phyloP scores from a whole-genome alignment of 306 rosid species.

The Alnus glutinosa region DNA sequence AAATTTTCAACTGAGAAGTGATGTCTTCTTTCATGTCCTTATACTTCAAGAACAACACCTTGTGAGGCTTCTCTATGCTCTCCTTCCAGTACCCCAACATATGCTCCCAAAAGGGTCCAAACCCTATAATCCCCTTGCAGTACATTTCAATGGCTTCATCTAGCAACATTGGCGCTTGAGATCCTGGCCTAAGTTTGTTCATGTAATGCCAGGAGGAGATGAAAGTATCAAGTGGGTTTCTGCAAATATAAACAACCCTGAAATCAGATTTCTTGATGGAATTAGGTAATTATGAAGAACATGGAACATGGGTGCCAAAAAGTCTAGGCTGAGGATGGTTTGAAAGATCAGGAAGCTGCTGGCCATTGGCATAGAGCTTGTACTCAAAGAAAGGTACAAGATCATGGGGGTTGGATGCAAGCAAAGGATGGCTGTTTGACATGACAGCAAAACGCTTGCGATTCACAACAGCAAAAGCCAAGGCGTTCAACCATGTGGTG shows the following conservation, averaged over 20 bases:
- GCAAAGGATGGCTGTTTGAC: constrained; percentile 43
- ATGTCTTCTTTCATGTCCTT: constrained; percentile 48
- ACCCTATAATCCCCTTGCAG: constrained; percentile 42
- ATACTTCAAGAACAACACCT: constrained; percentile 53
- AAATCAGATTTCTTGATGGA: constrained; percentile 37
- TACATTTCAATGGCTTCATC: constrained; percentile 54
- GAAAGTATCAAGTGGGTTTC: constrained; percentile 63
- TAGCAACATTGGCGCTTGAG: not conserved
- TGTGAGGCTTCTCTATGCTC: constrained; percentile 44
- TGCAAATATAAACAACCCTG: constrained; percentile 44
- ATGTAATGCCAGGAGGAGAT: constrained; percentile 44
- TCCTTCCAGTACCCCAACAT: constrained; percentile 61
- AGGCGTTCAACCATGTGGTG: constrained; percentile 67
- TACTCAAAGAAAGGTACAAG: constrained; percentile 55
- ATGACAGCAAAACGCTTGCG: constrained; percentile 17
- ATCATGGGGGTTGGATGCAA: constrained; percentile 52
- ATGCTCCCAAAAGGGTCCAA: constrained; percentile 56
- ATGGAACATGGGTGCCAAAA: constrained; percentile 60
- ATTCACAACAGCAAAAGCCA: constrained; percentile 43
- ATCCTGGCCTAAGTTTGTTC: constrained; percentile 20
- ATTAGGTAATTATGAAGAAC: constrained; percentile 27
- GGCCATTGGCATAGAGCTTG: constrained; percentile 31
- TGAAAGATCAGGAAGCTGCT: constrained; percentile 37
- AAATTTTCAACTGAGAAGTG: constrained; percentile 27
- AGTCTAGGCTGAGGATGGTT: constrained; percentile 38